A percentile compares a stretch with the other conserved stretches of the same genome.
Conservation (phyloP, 1,284 basidiomycete genomes). For the Fomitopsis pinicola region DNA sequence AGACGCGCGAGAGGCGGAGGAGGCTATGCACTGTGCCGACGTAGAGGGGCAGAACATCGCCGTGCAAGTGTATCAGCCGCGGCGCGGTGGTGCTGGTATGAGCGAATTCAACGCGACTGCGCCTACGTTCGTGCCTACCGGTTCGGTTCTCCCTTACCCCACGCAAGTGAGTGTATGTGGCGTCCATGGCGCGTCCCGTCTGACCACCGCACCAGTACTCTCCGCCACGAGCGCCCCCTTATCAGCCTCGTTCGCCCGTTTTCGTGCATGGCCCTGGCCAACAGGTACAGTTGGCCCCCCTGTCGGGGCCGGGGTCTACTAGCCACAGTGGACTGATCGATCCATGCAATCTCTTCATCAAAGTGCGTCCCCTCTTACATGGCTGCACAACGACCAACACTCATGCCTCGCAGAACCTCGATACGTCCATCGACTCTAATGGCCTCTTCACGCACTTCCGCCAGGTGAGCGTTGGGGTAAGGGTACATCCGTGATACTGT, state of each 20-base stretch:
- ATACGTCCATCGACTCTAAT: constrained; percentile 81
- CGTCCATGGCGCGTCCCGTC: constrained; percentile 5
- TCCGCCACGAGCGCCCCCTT: constrained; percentile 46
- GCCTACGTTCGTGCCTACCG: constrained; percentile 69
- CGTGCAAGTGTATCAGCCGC: constrained; percentile 69
- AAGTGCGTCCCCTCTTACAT: constrained; percentile 40
- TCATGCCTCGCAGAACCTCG: constrained; percentile 61
- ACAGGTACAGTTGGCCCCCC: constrained; percentile 80
- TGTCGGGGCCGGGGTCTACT: constrained; percentile 64
- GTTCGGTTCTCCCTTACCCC: constrained; percentile 50
- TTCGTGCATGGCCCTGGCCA: constrained; percentile 88
- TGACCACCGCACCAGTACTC: constrained; percentile 44
- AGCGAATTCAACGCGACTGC: constrained; percentile 70
- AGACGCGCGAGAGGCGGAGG: constrained; percentile 74
- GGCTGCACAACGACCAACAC: not conserved
- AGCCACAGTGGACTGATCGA: constrained; percentile 87
- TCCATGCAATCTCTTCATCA: constrained; percentile 89
- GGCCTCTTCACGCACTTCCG: constrained; percentile 79
- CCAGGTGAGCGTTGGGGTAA: constrained; percentile 42
- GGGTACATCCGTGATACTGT: constrained; percentile 1
- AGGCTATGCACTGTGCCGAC: constrained; percentile 76
- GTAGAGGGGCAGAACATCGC: constrained; percentile 78
- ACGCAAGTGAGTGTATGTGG: constrained; percentile 36
- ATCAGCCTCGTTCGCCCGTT: constrained; percentile 31
- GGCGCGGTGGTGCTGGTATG: constrained; percentile 42